phyloP scores from a whole-genome alignment of 2,329 filamentous ascomycete species.

The Seiridium unicorne region DNA sequence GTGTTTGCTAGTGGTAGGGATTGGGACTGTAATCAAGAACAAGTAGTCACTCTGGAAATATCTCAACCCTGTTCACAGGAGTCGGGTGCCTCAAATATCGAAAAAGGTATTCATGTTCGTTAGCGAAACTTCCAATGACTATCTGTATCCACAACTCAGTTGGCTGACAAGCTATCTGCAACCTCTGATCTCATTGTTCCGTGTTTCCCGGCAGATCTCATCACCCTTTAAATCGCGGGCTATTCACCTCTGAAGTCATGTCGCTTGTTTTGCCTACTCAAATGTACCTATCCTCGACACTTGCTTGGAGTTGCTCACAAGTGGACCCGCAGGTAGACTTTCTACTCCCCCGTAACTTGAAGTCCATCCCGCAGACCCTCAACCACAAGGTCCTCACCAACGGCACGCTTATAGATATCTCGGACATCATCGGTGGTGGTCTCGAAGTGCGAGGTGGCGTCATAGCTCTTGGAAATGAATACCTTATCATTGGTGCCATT shows the following conservation, averaged over 20 bases:
- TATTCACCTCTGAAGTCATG: no score
- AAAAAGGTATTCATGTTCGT: neutral
- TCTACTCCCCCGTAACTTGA: conserved; percentile 67
- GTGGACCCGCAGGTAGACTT: neutral
- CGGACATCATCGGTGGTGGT: conserved; percentile 86
- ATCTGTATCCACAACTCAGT: neutral
- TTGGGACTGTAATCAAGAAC: no score
- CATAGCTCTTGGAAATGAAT: conserved; percentile 98
- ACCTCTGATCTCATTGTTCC: neutral
- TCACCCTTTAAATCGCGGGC: neutral
- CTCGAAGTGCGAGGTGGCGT: conserved; percentile 97
- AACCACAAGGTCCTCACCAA: conserved; percentile 82
- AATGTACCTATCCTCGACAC: no score
- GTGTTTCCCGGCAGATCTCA: neutral
- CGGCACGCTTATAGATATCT: conserved; percentile 84
- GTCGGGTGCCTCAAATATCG: no score
- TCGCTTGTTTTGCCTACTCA: no score
- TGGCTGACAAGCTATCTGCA: neutral
- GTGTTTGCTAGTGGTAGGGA: no score
- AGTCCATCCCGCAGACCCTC: conserved; percentile 82
- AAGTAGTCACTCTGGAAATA: no score
- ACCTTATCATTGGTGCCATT: conserved; percentile 84
- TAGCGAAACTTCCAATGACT: neutral
- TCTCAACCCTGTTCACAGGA: no score
- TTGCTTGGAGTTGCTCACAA: neutral